These are phyloP conservation scores for Phytophthora colocasiae DNA, from an alignment of 352 stramenopile genomes.

Conservation along the genomic window DNA sequence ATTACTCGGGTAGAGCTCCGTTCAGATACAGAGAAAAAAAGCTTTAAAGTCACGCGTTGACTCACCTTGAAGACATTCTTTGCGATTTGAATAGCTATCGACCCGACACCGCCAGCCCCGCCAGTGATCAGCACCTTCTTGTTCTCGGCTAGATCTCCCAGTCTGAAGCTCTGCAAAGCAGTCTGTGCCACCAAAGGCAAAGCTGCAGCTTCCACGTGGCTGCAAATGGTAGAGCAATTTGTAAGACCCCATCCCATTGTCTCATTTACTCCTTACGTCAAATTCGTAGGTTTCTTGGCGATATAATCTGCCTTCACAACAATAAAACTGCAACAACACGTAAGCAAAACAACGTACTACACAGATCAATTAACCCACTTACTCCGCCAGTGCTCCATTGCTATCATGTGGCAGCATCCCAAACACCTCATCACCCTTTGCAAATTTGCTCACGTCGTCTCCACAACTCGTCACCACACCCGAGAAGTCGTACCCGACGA, in stretches of 20 bases:
- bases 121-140: conserved; percentile 83
- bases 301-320: conserved; percentile 65
- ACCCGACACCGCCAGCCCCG: conserved; percentile 72
- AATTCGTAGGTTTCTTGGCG: conserved; percentile 69
- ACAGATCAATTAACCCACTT: conserved; percentile 17
- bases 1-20: not conserved
- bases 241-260: not conserved
- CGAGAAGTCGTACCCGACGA: conserved; percentile 78
- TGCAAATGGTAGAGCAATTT: conserved; percentile 12
- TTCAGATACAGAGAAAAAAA: not conserved
- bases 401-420: conserved; percentile 72
- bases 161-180: conserved; percentile 58
- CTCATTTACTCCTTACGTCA: conserved; percentile 43
- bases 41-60: not conserved
- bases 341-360: not conserved
- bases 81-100: conserved; percentile 78
- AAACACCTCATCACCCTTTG: conserved; percentile 71
- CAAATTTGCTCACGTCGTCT: conserved; percentile 63
- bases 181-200: conserved; percentile 68
- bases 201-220: conserved; percentile 72
- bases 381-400: conserved; percentile 78
- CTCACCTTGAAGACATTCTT: conserved; percentile 78
- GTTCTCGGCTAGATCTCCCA: conserved; percentile 53
- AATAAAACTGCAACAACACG: conserved; percentile 44
- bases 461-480: conserved; percentile 66